Evolutionary conservation across 768 basidiomycete species (phyloP), one percentile per base, ranked within the genome.

Genomic region (Phaeotremella fagi): DNA sequence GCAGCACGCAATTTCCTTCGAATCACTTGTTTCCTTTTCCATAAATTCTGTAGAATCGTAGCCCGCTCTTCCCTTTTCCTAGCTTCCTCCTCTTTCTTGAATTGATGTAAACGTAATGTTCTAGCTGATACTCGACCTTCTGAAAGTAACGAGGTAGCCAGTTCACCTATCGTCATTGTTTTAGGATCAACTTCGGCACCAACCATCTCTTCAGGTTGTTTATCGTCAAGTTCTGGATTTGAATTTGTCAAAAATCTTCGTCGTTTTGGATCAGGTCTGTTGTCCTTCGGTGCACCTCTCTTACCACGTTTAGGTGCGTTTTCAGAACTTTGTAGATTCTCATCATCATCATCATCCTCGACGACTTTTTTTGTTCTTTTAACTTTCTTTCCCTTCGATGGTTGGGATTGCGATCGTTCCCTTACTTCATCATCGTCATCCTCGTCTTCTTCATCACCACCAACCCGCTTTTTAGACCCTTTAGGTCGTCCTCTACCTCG

Each of bases 141-240:
- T 7, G 50, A 47, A 3, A 35, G 42, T 12, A 48, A 23, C 2
- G 43, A 45, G 1, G 57, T 58, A 5, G 61, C 57, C 9, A 63
- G 26, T 44, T 55, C 57, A 9, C 53, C 61, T 57, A 63, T 63
- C 2, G 57, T 59, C 9, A 56, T 54, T 18, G 46, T 35, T 9
- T 31, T 50, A 9, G 51, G 42, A 24, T 59, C 57, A 22, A 56
- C 41, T 24, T 52, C 29, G 12, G 51, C 57, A 18, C 61, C 61
- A 4, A 63, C 42, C 45, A 55, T 26, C 27, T 63, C 53, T 7
- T 57, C 54, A 11, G 54, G 41, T 22, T 55, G 26, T 1, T 55
- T 42, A 31, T 48, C 61, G 18, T 28, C 33, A 9, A 54, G 42
- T 22, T 48, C 46, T 20, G 38, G 20, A 14, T 41, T 11, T 18